A percentile compares a stretch with the other conserved stretches of the same genome.
Evolutionary conservation across 441 rosid species (phyloP).

Genomic region (Euphorbia schlechtendalii): DNA sequence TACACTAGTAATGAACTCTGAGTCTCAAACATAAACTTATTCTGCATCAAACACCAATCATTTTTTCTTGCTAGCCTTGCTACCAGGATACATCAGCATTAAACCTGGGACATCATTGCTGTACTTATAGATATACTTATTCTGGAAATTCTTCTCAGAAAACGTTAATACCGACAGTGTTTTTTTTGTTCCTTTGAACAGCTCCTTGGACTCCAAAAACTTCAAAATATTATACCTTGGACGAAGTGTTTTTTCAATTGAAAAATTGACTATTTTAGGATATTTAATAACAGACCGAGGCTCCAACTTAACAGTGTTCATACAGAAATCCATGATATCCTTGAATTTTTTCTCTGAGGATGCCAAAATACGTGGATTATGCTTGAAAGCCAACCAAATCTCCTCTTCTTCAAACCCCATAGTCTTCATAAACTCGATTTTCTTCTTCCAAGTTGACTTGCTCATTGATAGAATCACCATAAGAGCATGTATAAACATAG

Average conservation of each 20-base stretch:
- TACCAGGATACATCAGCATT: constrained; percentile 2
- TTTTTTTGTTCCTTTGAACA: constrained; percentile 7
- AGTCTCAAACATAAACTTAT: too few species aligned
- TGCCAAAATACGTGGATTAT: constrained; percentile 14
- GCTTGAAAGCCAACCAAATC: constrained; percentile 17
- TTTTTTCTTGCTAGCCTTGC: not conserved
- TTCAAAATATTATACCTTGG: constrained; percentile 25
- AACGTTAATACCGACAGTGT: not conserved
- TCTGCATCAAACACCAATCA: not conserved
- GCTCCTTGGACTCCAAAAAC: constrained; percentile 23
- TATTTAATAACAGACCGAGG: not conserved
- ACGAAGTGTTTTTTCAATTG: constrained; percentile 25
- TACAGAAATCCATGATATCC: constrained; percentile 16
- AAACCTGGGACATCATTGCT: constrained; percentile 8
- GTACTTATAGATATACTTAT: not conserved
- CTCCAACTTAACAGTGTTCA: constrained; percentile 18
- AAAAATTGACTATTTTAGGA: constrained; percentile 17
- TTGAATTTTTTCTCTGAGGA: constrained; percentile 22
- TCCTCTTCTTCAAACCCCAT: constrained; percentile 27
- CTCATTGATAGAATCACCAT: not conserved
- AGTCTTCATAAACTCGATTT: constrained; percentile 20
- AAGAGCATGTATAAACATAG: constrained; percentile 12
- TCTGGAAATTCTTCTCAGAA: not conserved
- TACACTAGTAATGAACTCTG: too few species aligned
- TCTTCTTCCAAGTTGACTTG: constrained; percentile 15